Percentiles rank a stretch among this genome's conserved stretches.
Evolutionary conservation across 352 stramenopile species (phyloP).

Genomic region (Phytophthora boehmeriae): DNA sequence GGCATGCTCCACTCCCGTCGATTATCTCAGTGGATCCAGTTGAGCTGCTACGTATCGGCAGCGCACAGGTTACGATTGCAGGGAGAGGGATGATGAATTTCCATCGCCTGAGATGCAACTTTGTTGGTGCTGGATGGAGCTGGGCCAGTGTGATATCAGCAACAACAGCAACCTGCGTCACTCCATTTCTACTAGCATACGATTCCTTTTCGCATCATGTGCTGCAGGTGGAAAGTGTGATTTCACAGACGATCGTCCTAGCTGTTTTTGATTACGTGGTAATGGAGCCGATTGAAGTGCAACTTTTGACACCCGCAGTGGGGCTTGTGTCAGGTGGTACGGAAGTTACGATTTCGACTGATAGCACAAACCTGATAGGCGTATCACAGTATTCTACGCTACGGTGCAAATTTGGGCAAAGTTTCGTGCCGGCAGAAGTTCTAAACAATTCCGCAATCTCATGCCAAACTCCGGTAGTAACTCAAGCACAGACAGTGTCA

Average conservation of each 20-base stretch:
- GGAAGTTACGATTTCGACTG: slow-evolving; percentile 27
- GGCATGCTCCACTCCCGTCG: slow-evolving; percentile 31
- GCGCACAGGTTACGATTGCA: slow-evolving; percentile 16
- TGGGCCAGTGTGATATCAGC: slow-evolving; percentile 14
- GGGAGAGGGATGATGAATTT: slow-evolving; percentile 26
- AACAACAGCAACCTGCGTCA: slow-evolving; percentile 11
- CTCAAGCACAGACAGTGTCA: slow-evolving; percentile 27
- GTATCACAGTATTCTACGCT: slow-evolving; percentile 20
- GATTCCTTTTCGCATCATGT: slow-evolving; percentile 19
- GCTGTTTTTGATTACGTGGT: slow-evolving; percentile 30
- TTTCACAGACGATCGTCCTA: slow-evolving; percentile 14
- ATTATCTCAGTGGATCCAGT: slow-evolving; percentile 26
- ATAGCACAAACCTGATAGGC: slow-evolving; percentile 24
- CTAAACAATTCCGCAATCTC: slow-evolving; percentile 31
- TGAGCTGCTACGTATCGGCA: slow-evolving; percentile 21
- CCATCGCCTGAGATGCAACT: slow-evolving; percentile 35
- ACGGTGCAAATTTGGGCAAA: slow-evolving; percentile 38
- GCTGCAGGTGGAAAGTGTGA: slow-evolving; percentile 30
- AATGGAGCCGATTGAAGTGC: slow-evolving; percentile 28
- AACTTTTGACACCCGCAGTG: slow-evolving; percentile 15
- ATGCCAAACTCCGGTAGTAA: slow-evolving; percentile 30
- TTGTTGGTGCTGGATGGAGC: slow-evolving; percentile 25
- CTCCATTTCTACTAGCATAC: slow-evolving; percentile 25
- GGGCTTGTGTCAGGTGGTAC: slow-evolving; percentile 28
- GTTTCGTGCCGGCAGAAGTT: slow-evolving; percentile 15